Evolutionary conservation across 2,329 filamentous ascomycete genomes (phyloP), one percentile per base, ranked within the genome.

Genomic region (Beauveria medogensis): DNA sequence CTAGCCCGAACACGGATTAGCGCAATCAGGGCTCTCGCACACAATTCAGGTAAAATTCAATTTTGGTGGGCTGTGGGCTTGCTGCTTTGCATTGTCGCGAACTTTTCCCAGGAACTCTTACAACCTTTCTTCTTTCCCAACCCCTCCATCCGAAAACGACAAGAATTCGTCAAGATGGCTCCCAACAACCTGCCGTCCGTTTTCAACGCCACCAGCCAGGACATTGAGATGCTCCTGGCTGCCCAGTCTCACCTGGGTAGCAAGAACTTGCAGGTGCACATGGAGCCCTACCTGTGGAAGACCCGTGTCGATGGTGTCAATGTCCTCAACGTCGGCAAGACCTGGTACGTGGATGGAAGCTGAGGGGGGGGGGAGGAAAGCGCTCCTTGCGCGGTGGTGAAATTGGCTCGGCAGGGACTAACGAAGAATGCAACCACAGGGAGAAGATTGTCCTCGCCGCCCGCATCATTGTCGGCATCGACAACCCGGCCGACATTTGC

Each of bases 261-360:
- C 82, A 97, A 97, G 91, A 99, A 99, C 88, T 80, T 99, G 74
- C 94, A 97, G 86, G 91, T 95, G 77, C 92, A 97, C 85, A 97
- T 97, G 92, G 91, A 96, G 82, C 90, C 92, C 71, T 99, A 99
- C 86, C 89, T 99, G 75, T 99, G 93, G 93, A 99, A 99, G 90
- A 96, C 92, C 78, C 91, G 94, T 77, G 89, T 91, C 69, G 95
- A 99, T 74, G 94, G 94, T 82, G 89, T 99, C 83, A 99, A 99
- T 80, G 86, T 99, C 70, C 85, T 99, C 80, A 99, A 99, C 88
- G 91, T 99, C 80, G 92, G 93, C 84, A 99, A 99, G 91, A 99
- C 94, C 81, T 99, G 92, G 92, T 96, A 88, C 69, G 88, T 78
- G 65, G 24, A 26, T 5, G 16, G 22, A 14, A 26, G 30, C 26